These are phyloP conservation scores for Vaccinium corymbosum DNA, from an alignment of 148 eudicot species.

Conservation along the genomic window DNA sequence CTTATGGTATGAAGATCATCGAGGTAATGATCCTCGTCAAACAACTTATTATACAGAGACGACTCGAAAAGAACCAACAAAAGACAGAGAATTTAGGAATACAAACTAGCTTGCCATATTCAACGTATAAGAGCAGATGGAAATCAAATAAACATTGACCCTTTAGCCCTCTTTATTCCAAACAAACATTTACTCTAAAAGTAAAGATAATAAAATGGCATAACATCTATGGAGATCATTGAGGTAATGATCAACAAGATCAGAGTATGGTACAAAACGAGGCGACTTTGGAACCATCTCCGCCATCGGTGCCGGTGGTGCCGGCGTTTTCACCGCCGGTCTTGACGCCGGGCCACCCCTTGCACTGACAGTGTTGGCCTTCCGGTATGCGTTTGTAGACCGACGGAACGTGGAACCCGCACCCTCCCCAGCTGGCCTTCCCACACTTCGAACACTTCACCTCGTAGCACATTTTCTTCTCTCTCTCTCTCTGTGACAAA, in stretches of 20 bases:
- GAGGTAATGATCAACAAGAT: background rate
- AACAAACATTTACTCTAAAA: background rate
- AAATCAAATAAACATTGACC: background rate
- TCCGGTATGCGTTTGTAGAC: conserved; percentile 40
- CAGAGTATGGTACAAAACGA: conserved; percentile 16
- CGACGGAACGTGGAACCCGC: conserved; percentile 46
- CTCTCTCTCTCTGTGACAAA: background rate
- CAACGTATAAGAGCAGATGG: background rate
- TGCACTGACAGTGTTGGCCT: conserved; percentile 50
- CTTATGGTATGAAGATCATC: too few relatives aligned
- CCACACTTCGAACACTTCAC: conserved; percentile 39
- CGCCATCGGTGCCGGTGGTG: background rate
- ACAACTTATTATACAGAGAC: too few relatives aligned
- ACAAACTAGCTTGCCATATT: background rate
- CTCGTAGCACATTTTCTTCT: conserved; percentile 42
- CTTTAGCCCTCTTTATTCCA: background rate
- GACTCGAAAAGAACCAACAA: too few relatives aligned
- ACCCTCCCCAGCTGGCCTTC: conserved; percentile 45
- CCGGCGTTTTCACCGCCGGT: conserved; percentile 7
- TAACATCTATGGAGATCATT: background rate
- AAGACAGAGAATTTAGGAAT: too few relatives aligned
- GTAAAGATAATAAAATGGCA: background rate
- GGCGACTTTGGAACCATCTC: background rate
- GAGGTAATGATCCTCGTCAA: too few relatives aligned
- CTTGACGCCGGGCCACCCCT: conserved; percentile 45